A percentile compares a stretch with the other conserved stretches of the same genome.
Conservation (phyloP, 345 rosid genomes). For the Brassica nigra region DNA sequence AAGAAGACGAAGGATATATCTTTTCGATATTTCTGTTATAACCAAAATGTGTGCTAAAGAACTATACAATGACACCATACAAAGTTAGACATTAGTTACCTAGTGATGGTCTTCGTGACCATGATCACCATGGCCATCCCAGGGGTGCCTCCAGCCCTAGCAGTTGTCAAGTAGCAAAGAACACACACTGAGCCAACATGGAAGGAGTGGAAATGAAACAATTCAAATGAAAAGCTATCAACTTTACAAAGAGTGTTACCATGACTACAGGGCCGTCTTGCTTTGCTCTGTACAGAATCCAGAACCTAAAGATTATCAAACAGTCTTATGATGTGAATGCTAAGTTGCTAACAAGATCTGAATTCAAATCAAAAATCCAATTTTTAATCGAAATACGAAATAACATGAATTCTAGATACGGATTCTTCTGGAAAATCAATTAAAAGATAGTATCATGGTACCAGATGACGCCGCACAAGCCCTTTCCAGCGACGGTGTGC, state of each 20-base stretch:
- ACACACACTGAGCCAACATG: neutral
- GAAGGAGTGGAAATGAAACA: neutral
- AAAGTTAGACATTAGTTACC: conserved; percentile 41
- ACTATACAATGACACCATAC: neutral
- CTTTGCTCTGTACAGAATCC: conserved; percentile 94
- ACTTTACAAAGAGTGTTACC: neutral
- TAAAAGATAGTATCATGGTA: neutral
- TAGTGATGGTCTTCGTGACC: conserved; percentile 68
- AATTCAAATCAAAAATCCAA: too few relatives aligned
- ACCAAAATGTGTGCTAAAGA: neutral
- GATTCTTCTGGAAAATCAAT: neutral
- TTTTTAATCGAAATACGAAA: too few relatives aligned
- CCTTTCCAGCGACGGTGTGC: conserved; percentile 87
- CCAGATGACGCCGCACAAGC: conserved; percentile 43
- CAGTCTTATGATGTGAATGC: neutral
- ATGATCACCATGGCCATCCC: conserved; percentile 97
- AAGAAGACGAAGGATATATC: neutral
- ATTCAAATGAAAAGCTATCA: neutral
- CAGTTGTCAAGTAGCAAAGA: neutral
- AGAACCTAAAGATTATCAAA: conserved; percentile 59
- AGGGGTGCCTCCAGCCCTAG: conserved; percentile 80
- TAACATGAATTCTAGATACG: too few relatives aligned
- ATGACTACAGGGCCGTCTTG: conserved; percentile 88
- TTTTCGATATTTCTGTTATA: neutral
- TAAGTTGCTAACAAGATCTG: neutral